phyloP scores from a whole-genome alignment of 306 rosid species.

The Dryas alaskensis region DNA sequence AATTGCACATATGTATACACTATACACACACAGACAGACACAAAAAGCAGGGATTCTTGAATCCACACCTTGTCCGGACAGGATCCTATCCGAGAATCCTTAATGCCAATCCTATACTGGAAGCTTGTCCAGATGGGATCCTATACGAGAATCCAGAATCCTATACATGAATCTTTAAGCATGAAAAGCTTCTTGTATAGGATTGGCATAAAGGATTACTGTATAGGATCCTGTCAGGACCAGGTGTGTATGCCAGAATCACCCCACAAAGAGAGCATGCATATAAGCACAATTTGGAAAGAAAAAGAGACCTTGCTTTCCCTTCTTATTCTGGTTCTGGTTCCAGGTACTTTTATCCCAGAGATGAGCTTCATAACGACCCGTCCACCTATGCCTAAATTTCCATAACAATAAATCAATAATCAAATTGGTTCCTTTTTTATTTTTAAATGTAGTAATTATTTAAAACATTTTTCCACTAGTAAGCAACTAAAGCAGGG shows the following conservation, averaged over 20 bases:
- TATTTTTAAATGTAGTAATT: neutral
- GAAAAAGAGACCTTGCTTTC: conserved; percentile 79
- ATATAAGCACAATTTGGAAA: neutral
- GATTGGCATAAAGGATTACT: too few species aligned
- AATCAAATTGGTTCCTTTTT: neutral
- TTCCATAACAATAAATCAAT: conserved; percentile 23
- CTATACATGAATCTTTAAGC: too few species aligned
- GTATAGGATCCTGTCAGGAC: too few species aligned
- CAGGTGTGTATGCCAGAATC: too few species aligned
- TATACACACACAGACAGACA: neutral
- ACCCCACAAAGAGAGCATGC: neutral
- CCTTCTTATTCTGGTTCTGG: conserved; percentile 98
- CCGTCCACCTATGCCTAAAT: conserved; percentile 98
- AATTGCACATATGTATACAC: neutral
- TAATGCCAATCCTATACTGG: too few species aligned
- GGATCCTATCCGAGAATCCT: too few species aligned
- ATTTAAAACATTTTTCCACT: neutral
- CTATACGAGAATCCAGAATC: too few species aligned
- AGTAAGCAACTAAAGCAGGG: neutral
- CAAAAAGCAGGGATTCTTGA: neutral
- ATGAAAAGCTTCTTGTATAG: too few species aligned
- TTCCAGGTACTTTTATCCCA: conserved; percentile 99
- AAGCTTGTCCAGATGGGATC: too few species aligned
- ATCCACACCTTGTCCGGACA: too few species aligned
- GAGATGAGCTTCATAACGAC: conserved; percentile 99